Evolutionary conservation across 768 basidiomycete species (phyloP), one percentile per base, ranked within the genome.

Genomic region (Pisolithus microcarpus): DNA sequence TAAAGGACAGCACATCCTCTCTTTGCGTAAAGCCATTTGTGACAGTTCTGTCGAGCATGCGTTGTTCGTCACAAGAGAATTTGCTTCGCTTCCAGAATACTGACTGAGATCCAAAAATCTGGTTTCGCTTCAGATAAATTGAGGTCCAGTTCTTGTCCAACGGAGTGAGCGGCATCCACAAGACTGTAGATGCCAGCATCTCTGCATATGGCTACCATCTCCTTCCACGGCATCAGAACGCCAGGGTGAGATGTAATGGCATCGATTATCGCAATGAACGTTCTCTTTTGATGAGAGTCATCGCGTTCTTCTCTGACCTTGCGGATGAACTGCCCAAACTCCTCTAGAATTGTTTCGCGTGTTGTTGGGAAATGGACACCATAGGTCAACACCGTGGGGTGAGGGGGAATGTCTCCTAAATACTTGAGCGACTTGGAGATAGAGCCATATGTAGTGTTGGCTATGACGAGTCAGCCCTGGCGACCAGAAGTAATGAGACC

Each of bases 1-100:
- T 92, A 93, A 15, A 93, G 69, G 16, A 85, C 71, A 0, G 87
- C 81, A 42, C 75, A 81, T 1, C 79, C 72, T 5, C 90, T 76
- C 63, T 87, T 84, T 3, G 79, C 74, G 57, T 75, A 82, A 2
- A 91, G 68, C 90, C 91, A 94, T 66, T 93, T 92, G 67, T 92
- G 86, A 56, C 84, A 85, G 58, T 91, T 91, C 80, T 87, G 53
- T 48, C 13, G 2, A 5, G 30, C 9, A 38, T 49, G 10, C 8
- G 21, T 49, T 7, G 13, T 2, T 31, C 23, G 39, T 24, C 45
- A 18, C 23, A 44, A 16, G 6, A 23, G 16, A 40, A 18, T 19
- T n/a, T 15, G 2, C 15, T 21, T n/a, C 3, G 13, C 36, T 26
- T 26, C 21, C 6, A 19, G 39, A 16, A 3, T 4, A 70, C 78